Evolutionary conservation across 208 protist species (phyloP).

Genomic region (Endotrypanum monterogeii): DNA sequence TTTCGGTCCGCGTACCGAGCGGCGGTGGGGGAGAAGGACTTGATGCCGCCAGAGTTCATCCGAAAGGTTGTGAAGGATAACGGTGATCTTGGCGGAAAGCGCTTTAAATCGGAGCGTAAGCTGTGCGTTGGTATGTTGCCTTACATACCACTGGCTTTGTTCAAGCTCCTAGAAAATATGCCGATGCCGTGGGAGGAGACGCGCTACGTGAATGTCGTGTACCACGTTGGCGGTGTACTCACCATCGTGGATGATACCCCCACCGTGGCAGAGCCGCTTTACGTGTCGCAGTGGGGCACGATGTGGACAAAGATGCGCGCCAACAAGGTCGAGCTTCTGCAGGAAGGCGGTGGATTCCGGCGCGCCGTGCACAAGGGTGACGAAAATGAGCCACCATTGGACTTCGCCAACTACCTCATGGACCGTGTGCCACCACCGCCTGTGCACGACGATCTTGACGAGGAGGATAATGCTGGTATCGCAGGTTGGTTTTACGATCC

Average conservation of each 20-base stretch:
- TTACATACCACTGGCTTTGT: constrained; percentile 99
- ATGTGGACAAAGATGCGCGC: constrained; percentile 99
- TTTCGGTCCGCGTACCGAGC: constrained; percentile 70
- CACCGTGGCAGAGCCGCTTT: constrained; percentile 98
- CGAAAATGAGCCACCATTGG: constrained; percentile 99
- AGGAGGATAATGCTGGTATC: constrained; percentile 97
- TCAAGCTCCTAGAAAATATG: constrained; percentile 99
- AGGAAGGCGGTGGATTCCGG: constrained; percentile 78
- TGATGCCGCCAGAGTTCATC: constrained; percentile 98
- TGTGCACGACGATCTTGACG: constrained; percentile 97
- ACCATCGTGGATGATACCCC: constrained; percentile 99
- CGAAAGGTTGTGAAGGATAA: constrained; percentile 99
- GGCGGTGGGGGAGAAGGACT: constrained; percentile 69
- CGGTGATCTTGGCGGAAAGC: constrained; percentile 98
- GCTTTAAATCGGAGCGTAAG: constrained; percentile 99
- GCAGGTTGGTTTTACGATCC: constrained; percentile 99
- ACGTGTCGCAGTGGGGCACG: constrained; percentile 99
- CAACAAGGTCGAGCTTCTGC: constrained; percentile 95
- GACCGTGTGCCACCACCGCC: constrained; percentile 96
- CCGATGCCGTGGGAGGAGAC: constrained; percentile 99
- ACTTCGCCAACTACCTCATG: constrained; percentile 99
- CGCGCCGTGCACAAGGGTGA: constrained; percentile 98
- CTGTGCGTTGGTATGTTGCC: constrained; percentile 99
- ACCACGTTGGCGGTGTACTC: constrained; percentile 99
- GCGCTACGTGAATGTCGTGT: constrained; percentile 98